These are phyloP conservation scores for Austropuccinia psidii DNA, from an alignment of 1,284 basidiomycete species.

Conservation along the genomic window DNA sequence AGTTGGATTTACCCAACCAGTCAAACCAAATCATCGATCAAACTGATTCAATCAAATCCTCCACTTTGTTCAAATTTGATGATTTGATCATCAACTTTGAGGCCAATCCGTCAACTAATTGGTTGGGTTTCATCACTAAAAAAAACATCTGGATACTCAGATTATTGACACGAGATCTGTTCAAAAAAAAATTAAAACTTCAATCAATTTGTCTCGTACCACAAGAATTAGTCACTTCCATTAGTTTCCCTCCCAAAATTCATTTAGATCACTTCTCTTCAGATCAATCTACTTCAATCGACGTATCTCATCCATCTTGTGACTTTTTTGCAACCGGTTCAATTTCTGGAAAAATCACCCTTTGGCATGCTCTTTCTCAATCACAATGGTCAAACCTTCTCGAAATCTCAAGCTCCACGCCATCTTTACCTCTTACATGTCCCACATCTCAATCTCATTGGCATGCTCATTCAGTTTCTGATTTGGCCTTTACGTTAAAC, in stretches of 20 bases:
- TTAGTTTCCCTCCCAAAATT: conserved; percentile 29
- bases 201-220: conserved; percentile 17
- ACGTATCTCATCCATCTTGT: conserved; percentile 20
- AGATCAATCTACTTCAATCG: not conserved
- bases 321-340: conserved; percentile 37
- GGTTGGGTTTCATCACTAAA: conserved; percentile 23
- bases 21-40: not conserved
- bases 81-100: conserved; percentile 7
- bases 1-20: not conserved
- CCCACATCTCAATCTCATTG: conserved; percentile 78
- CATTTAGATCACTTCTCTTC: conserved; percentile 30
- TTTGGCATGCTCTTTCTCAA: conserved; percentile 34
- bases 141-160: conserved; percentile 29
- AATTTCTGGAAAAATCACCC: conserved; percentile 26
- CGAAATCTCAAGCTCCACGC: not conserved
- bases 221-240: conserved; percentile 22
- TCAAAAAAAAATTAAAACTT: conserved; percentile 1
- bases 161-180: conserved; percentile 3
- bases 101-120: conserved; percentile 24
- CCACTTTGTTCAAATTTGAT: not conserved
- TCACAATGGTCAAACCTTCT: conserved; percentile 16
- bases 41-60: not conserved
- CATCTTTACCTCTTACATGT: not conserved
- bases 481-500: conserved; percentile 76
- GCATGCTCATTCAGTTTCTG: conserved; percentile 93